phyloP scores from a whole-genome alignment of 2,329 filamentous ascomycete species.

The Fusarium annulatum region DNA sequence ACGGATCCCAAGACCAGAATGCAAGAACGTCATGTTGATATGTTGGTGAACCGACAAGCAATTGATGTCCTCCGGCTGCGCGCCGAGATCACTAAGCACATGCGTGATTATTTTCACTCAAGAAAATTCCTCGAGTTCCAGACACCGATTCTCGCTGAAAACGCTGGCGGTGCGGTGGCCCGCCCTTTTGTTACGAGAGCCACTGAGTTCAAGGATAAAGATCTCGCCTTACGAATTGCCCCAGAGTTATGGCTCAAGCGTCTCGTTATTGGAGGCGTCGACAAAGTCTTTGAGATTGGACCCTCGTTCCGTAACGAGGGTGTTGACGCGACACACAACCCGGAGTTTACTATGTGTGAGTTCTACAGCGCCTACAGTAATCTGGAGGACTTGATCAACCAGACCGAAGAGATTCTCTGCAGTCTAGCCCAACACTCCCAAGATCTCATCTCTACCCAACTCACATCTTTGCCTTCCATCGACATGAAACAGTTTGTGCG shows the following conservation, averaged over 20 bases:
- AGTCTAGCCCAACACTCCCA: slow-evolving; percentile 66
- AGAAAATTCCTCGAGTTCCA: slow-evolving; percentile 86
- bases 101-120: slow-evolving; percentile 79
- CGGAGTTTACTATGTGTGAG: slow-evolving; percentile 97
- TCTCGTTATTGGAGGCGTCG: slow-evolving; percentile 87
- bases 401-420: slow-evolving; percentile 78
- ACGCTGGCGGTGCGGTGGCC: slow-evolving; percentile 88
- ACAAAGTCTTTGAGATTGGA: slow-evolving; percentile 92
- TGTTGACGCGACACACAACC: slow-evolving; percentile 91
- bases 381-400: slow-evolving; percentile 76
- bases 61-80: slow-evolving; percentile 79
- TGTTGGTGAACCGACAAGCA: slow-evolving; percentile 78
- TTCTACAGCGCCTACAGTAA: slow-evolving; percentile 91
- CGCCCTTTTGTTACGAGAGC: slow-evolving; percentile 85
- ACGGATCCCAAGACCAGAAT: slow-evolving; percentile 77
- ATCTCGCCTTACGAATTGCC: slow-evolving; percentile 85
- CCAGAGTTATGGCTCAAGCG: slow-evolving; percentile 97
- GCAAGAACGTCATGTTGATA: slow-evolving; percentile 84
- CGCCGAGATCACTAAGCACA: slow-evolving; percentile 76
- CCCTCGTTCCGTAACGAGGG: slow-evolving; percentile 94
- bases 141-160: slow-evolving; percentile 86
- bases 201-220: slow-evolving; percentile 77
- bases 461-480: slow-evolving; percentile 60
- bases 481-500: slow-evolving; percentile 61
- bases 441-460: slow-evolving; percentile 56